These are phyloP conservation scores for Apiospora aurea DNA, from an alignment of 2,329 filamentous ascomycete species.

Conservation along the genomic window DNA sequence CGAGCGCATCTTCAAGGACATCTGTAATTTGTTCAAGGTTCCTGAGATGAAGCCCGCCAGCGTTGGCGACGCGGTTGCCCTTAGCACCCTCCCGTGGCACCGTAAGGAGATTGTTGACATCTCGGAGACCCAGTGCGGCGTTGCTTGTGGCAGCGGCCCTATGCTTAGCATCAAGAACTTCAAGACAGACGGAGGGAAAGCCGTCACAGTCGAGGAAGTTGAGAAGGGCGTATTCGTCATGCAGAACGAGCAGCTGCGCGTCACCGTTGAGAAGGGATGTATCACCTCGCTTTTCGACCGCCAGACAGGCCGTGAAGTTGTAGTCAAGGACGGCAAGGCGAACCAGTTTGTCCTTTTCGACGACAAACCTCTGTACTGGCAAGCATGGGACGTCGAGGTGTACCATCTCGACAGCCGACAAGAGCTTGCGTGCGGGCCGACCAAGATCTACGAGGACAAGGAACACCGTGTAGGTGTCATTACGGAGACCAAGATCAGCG, in stretches of 20 bases:
- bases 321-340: slow-evolving; percentile 76
- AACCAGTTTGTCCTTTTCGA: slow-evolving; percentile 96
- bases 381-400: slow-evolving; percentile 98
- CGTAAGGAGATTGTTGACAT: slow-evolving; percentile 77
- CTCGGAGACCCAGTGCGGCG: slow-evolving; percentile 57
- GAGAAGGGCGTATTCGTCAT: slow-evolving; percentile 75
- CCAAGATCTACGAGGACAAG: slow-evolving; percentile 74
- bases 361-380: slow-evolving; percentile 97
- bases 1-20: slow-evolving; percentile 72
- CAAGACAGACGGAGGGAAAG: slow-evolving; percentile 51
- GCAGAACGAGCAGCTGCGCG: slow-evolving; percentile 76
- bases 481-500: slow-evolving; percentile 87
- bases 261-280: slow-evolving; percentile 75
- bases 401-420: slow-evolving; percentile 89
- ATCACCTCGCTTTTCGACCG: slow-evolving; percentile 88
- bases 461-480: slow-evolving; percentile 81
- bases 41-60: slow-evolving; percentile 49
- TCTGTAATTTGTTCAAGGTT: slow-evolving; percentile 73
- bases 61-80: slow-evolving; percentile 61
- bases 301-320: slow-evolving; percentile 74
- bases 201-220: slow-evolving; percentile 60
- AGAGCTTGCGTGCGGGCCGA: slow-evolving; percentile 73
- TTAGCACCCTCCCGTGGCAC: slow-evolving; percentile 90
- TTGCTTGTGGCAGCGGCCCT: slow-evolving; percentile 64
- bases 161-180: slow-evolving; percentile 62